phyloP scores from a whole-genome alignment of 148 eudicot genomes.

The Silene uniflora region DNA sequence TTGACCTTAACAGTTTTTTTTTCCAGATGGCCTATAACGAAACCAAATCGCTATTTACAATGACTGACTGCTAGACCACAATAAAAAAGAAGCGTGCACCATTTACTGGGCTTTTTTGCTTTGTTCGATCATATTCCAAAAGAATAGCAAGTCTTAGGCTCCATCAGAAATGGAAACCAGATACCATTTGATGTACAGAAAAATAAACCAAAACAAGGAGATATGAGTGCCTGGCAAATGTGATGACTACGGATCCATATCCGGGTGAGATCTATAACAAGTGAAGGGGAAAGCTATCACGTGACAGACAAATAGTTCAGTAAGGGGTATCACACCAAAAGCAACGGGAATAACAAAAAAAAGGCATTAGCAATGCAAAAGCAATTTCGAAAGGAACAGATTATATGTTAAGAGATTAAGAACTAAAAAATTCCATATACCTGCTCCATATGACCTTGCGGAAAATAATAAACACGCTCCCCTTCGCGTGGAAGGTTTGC shows the following conservation, averaged over 20 bases:
- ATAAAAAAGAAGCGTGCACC: not conserved
- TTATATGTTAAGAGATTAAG: not conserved
- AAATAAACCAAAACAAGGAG: not conserved
- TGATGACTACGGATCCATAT: not conserved
- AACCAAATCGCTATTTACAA: not conserved
- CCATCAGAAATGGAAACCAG: not conserved
- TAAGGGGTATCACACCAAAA: not conserved
- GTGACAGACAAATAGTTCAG: not conserved
- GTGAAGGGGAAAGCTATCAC: not conserved
- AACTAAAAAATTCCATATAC: conserved; percentile 29
- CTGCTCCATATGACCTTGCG: conserved; percentile 99
- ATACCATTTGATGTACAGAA: not conserved
- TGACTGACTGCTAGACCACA: not conserved
- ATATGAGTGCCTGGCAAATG: not conserved
- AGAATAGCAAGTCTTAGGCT: not conserved
- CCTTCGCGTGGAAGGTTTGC: conserved; percentile 77
- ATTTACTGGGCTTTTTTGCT: not conserved
- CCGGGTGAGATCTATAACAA: not conserved
- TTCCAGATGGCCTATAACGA: not conserved
- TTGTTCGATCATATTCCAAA: not conserved
- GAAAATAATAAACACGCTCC: conserved; percentile 88
- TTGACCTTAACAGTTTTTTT: no score
- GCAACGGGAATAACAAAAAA: not conserved
- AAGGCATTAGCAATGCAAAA: not conserved
- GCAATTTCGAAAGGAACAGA: not conserved